These are phyloP conservation scores for Ceriops tagal DNA, from an alignment of 345 rosid species.

Conservation along the genomic window DNA sequence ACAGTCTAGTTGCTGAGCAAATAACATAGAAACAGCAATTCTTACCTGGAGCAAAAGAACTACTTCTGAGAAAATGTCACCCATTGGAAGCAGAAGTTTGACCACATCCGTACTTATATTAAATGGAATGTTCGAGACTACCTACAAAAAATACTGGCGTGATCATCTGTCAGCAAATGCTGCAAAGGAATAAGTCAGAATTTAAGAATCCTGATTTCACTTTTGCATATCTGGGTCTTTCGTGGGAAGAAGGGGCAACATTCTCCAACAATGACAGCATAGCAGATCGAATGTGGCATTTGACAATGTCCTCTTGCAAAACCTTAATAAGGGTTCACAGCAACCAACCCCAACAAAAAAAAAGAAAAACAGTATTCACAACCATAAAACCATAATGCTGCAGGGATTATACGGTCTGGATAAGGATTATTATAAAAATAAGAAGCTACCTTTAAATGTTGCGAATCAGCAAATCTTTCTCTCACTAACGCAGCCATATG, in stretches of 20 bases:
- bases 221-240: constrained; percentile 47
- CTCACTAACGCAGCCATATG: constrained; percentile 72
- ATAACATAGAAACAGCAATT: neutral
- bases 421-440: too few relatives aligned
- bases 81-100: constrained; percentile 87
- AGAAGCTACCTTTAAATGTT: constrained; percentile 50
- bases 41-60: constrained; percentile 84
- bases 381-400: neutral
- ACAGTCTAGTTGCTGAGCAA: neutral
- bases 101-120: constrained; percentile 84
- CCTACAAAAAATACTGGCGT: constrained; percentile 38
- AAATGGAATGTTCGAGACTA: constrained; percentile 82
- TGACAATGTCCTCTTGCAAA: constrained; percentile 78
- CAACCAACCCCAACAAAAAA: neutral
- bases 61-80: constrained; percentile 84
- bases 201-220: constrained; percentile 29
- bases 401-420: neutral
- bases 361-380: neutral
- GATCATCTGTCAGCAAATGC: neutral
- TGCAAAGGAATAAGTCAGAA: neutral
- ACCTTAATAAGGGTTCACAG: constrained; percentile 39
- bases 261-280: constrained; percentile 49
- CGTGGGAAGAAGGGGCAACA: constrained; percentile 12
- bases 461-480: constrained; percentile 57
- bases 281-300: constrained; percentile 64